A percentile compares a stretch with the other conserved stretches of the same genome.
Evolutionary conservation across 257 asterid species (phyloP).

Genomic region (Solanum tarijense): DNA sequence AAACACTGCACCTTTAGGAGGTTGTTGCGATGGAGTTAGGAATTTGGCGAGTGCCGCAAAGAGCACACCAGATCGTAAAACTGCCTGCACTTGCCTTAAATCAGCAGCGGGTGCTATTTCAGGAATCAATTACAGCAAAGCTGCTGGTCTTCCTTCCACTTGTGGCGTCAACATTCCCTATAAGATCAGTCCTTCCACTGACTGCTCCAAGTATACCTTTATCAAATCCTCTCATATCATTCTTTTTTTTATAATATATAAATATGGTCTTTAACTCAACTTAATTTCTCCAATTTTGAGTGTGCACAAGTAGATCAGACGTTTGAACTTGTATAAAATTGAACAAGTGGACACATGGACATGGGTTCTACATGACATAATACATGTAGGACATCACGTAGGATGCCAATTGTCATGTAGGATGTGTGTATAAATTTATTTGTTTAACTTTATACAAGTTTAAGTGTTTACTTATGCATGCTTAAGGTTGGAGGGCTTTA

Average conservation of each 20-base stretch:
- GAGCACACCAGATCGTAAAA: constrained; percentile 26
- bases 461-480: too few species aligned
- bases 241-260: too few species aligned
- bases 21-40: constrained; percentile 35
- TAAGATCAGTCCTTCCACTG: constrained; percentile 43
- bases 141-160: constrained; percentile 33
- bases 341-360: neutral
- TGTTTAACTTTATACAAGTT: too few species aligned
- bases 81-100: constrained; percentile 31
- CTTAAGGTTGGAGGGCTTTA: neutral
- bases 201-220: constrained; percentile 38
- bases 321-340: too few species aligned
- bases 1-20: constrained; percentile 7
- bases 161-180: constrained; percentile 48
- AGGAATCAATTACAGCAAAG: constrained; percentile 12
- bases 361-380: too few species aligned
- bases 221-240: neutral
- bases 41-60: constrained; percentile 14
- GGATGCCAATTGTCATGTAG: neutral
- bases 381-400: neutral
- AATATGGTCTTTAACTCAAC: too few species aligned
- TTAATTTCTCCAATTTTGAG: neutral
- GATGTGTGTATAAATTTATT: neutral
- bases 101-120: neutral
- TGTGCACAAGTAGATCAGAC: neutral